Evolutionary conservation across 2,329 filamentous ascomycete genomes (phyloP), one percentile per base, ranked within the genome.

Genomic region (Aspergillus proliferans): DNA sequence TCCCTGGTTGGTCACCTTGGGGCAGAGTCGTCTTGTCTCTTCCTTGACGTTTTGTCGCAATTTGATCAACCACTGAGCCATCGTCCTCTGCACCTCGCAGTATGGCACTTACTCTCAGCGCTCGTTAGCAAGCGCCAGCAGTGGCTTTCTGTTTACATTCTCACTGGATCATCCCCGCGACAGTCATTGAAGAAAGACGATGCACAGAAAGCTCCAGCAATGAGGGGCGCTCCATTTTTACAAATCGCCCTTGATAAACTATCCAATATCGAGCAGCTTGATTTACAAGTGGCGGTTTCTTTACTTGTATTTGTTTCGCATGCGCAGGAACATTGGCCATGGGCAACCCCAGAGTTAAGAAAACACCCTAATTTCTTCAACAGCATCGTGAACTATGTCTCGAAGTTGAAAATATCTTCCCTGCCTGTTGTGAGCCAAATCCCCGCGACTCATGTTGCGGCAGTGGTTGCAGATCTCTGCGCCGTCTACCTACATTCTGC

Each of bases 321-420:
- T 2, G 88, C 92, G 4, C 91, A 96, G 63, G 93, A 95, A 66
- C 88, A 90, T 63, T 97, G 92, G 92, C 87, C 91, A 1, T 95
- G 92, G 88, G 91, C 89, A 1, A 90, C 94, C 49, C 85, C 88
- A 49, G 84, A 86, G 36, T 74, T 95, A 33, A 82, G 86, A 52
- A 84, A 84, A 51, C 87, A 95, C 59, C 78, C 80, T 0, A 75
- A 76, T 0, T 92, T 95, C 60, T 79, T 96, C 49, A 76, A 82
- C 39, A 81, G 82, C 48, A 77, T 95, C 15, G 80, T 87, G 15
- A 76, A 78, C 3, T 93, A 88, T 64, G 78, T 93, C 30, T 73
- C 76, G 8, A 83, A 80, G 53, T 66, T 80, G 3, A 77, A 84
- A 50, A 72, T 79, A 4, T 71, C 77, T 7, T 75, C 77, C 36